Percentiles rank a stretch among this genome's conserved stretches.
These are phyloP conservation scores for Capsicum rhomboideum DNA, from an alignment of 257 asterid species.

Conservation along the genomic window DNA sequence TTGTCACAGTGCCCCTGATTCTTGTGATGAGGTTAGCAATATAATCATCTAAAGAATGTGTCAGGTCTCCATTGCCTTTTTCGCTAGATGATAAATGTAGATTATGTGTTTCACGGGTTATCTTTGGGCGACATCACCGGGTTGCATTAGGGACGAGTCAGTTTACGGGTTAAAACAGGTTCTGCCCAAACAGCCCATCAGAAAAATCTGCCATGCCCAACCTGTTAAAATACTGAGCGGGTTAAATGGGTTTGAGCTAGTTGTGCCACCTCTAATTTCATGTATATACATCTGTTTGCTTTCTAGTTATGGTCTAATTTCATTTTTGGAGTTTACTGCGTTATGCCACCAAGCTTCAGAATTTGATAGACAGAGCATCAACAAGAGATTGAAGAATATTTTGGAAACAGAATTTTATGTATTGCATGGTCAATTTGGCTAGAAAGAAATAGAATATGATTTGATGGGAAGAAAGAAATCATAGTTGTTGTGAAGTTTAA, in stretches of 20 bases:
- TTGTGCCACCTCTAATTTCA: not conserved
- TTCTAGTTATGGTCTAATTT: not conserved
- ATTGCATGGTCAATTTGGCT: not conserved
- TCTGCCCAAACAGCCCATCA: not conserved
- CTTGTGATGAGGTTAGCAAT: not conserved
- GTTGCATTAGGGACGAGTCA: not conserved
- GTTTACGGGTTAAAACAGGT: not conserved
- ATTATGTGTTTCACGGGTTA: not conserved
- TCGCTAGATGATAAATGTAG: not conserved
- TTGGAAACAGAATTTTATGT: not conserved
- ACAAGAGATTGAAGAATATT: not conserved
- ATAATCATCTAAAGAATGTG: not conserved
- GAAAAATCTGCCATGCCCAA: not conserved
- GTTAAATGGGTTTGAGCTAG: not conserved
- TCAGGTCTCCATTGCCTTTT: too few relatives aligned
- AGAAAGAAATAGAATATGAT: not conserved
- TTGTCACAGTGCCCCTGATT: not conserved
- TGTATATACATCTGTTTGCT: not conserved
- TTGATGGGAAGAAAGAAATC: not conserved
- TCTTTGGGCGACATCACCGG: not conserved
- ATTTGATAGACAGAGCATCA: not conserved
- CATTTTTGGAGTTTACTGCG: not conserved
- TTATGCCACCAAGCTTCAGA: not conserved
- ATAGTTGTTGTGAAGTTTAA: not conserved
- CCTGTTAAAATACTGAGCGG: not conserved